phyloP scores from a whole-genome alignment of 495 filamentous ascomycete species.

The Bathelium albidoporum region DNA sequence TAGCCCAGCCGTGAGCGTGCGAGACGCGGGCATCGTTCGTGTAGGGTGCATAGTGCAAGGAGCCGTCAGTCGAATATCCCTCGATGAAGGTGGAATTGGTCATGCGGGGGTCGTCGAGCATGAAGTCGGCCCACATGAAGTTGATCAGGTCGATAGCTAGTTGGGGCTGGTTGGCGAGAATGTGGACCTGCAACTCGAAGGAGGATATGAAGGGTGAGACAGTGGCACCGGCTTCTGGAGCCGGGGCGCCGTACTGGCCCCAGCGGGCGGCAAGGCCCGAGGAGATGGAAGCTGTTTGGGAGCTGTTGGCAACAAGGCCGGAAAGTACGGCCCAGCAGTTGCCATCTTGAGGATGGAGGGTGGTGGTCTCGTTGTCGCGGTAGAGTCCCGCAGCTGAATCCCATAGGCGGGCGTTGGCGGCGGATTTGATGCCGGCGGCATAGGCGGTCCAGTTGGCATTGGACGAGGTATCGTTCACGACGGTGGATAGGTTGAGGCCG shows the following conservation, averaged over 20 bases:
- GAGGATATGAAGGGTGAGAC: constrained; percentile 52
- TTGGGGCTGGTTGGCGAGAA: constrained; percentile 34
- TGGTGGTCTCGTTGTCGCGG: constrained; percentile 29
- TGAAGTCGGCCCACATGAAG: constrained; percentile 47
- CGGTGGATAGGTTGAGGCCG: constrained; percentile 28
- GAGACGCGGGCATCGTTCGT: constrained; percentile 40
- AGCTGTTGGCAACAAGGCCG: constrained; percentile 20
- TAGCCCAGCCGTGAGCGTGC: constrained; percentile 54
- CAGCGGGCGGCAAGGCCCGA: constrained; percentile 41
- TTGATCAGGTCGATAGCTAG: constrained; percentile 48
- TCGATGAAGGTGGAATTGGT: constrained; percentile 54
- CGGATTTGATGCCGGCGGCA: constrained; percentile 20
- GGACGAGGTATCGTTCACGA: constrained; percentile 21
- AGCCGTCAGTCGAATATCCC: constrained; percentile 46
- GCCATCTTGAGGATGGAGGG: constrained; percentile 39
- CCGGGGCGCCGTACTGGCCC: constrained; percentile 48
- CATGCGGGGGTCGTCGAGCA: constrained; percentile 49
- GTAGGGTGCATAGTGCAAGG: constrained; percentile 49
- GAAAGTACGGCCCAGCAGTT: constrained; percentile 39
- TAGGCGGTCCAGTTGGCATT: constrained; percentile 14
- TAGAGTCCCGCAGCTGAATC: constrained; percentile 22
- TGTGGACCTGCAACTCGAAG: constrained; percentile 52
- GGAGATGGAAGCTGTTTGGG: constrained; percentile 30
- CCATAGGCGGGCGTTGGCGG: constrained; percentile 26
- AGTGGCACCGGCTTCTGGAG: constrained; percentile 47